Evolutionary conservation across 2,329 filamentous ascomycete species (phyloP).

Genomic region (Talaromyces funiculosus): DNA sequence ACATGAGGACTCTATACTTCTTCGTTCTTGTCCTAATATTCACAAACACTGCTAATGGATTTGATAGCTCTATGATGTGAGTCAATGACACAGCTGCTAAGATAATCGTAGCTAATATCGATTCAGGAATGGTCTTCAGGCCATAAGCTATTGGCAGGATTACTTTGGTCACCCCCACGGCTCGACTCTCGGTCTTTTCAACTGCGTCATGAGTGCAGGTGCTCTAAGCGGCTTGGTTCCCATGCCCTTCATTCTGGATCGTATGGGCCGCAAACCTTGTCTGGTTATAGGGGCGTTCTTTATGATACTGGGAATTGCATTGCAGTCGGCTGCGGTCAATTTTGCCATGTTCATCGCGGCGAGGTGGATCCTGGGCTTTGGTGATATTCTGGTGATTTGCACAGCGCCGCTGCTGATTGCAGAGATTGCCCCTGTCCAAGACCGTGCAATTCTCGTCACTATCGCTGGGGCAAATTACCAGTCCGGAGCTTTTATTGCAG

Average conservation of each 20-base stretch:
- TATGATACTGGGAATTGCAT: slow-evolving; percentile 42
- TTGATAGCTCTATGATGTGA: slow-evolving; percentile 27
- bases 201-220: slow-evolving; percentile 38
- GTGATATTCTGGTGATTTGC: slow-evolving; percentile 20
- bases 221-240: slow-evolving; percentile 41
- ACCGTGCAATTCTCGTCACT: slow-evolving; percentile 21
- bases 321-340: slow-evolving; percentile 23
- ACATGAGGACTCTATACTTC: slow-evolving; percentile 27
- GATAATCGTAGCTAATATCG: not conserved
- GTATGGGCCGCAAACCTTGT: slow-evolving; percentile 40
- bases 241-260: slow-evolving; percentile 42
- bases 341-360: slow-evolving; percentile 25
- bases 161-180: slow-evolving; percentile 37
- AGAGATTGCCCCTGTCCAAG: slow-evolving; percentile 22
- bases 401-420: slow-evolving; percentile 21
- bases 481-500: slow-evolving; percentile 20
- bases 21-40: slow-evolving; percentile 26
- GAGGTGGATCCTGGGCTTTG: slow-evolving; percentile 23
- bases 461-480: slow-evolving; percentile 19
- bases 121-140: slow-evolving; percentile 23
- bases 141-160: slow-evolving; percentile 28
- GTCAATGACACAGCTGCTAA: not conserved
- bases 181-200: slow-evolving; percentile 40
- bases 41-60: slow-evolving; percentile 32
- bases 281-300: slow-evolving; percentile 44